Percentiles rank a stretch among this genome's conserved stretches.
Evolutionary conservation across 768 basidiomycete genomes (phyloP).

Genomic region (Lanmaoa pseudosensibilis): DNA sequence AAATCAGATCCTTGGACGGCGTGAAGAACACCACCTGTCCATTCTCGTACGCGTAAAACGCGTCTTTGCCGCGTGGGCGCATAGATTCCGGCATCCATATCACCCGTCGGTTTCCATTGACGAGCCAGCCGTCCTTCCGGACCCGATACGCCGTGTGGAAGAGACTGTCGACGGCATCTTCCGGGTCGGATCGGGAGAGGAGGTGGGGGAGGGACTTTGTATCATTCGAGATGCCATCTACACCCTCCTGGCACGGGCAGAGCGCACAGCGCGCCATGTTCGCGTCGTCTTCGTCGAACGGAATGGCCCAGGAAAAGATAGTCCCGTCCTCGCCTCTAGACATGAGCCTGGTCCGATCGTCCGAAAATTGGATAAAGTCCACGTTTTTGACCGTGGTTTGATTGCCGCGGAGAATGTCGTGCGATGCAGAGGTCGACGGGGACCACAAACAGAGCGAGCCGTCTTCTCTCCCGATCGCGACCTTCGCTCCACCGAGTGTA

Average conservation of each 20-base stretch:
- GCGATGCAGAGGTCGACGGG: conserved; percentile 13
- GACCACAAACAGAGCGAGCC: conserved; percentile 19
- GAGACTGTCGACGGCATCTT: conserved; percentile 3
- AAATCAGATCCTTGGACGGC: not conserved
- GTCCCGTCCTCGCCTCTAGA: conserved; percentile 10
- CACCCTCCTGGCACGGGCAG: not conserved
- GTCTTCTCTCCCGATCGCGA: conserved; percentile 22
- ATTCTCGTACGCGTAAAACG: not conserved
- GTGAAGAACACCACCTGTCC: not conserved
- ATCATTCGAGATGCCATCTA: not conserved
- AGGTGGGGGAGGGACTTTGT: not conserved
- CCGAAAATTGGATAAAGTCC: conserved; percentile 13
- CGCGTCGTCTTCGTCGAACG: not conserved
- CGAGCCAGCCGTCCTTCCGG: conserved; percentile 15
- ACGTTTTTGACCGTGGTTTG: conserved; percentile 8
- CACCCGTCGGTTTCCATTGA: conserved; percentile 6
- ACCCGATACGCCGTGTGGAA: conserved; percentile 8
- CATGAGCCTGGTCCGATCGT: conserved; percentile 5
- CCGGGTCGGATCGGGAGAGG: not conserved
- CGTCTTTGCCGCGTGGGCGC: not conserved
- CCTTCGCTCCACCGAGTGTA: not conserved
- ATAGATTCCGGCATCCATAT: not conserved
- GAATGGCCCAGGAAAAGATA: conserved; percentile 7
- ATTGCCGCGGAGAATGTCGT: conserved; percentile 2
- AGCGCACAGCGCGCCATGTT: not conserved